Percentiles rank a stretch among this genome's conserved stretches.
These are phyloP conservation scores for Pseudogymnoascus sp. DNA, from an alignment of 2,329 filamentous ascomycete species.

Conservation along the genomic window DNA sequence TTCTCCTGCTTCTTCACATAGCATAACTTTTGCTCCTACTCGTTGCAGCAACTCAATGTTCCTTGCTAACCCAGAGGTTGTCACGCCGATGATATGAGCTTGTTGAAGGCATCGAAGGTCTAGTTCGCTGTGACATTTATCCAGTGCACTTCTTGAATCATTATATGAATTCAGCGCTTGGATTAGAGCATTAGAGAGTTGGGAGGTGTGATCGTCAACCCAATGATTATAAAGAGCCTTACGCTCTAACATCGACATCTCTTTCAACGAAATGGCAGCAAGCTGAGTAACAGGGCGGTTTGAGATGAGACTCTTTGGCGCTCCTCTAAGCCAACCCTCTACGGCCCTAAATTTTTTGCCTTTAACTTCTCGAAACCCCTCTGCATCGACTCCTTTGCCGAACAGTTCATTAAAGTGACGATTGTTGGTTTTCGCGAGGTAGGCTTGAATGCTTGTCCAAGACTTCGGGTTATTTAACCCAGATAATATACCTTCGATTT, in stretches of 20 bases:
- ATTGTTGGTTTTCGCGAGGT: slow-evolving; percentile 17
- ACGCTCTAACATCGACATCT: slow-evolving; percentile 18
- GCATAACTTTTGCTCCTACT: slow-evolving; percentile 29
- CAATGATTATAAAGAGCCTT: slow-evolving; percentile 16
- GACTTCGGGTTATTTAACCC: slow-evolving; percentile 19
- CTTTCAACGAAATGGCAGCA: slow-evolving; percentile 15
- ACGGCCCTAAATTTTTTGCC: slow-evolving; percentile 18
- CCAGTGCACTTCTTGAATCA: slow-evolving; percentile 16
- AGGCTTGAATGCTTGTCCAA: slow-evolving; percentile 17
- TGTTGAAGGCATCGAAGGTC: slow-evolving; percentile 18
- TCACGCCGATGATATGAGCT: slow-evolving; percentile 13
- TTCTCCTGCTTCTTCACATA: slow-evolving; percentile 35
- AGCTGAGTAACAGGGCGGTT: slow-evolving; percentile 18
- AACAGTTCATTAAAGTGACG: slow-evolving; percentile 18
- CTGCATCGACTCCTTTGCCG: slow-evolving; percentile 16
- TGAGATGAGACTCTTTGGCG: slow-evolving; percentile 17
- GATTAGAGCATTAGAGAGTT: slow-evolving; percentile 18
- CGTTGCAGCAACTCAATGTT: slow-evolving; percentile 35
- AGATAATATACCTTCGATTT: slow-evolving; percentile 18
- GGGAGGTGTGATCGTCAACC: slow-evolving; percentile 14
- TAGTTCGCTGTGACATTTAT: slow-evolving; percentile 20
- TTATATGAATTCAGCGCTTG: slow-evolving; percentile 18
- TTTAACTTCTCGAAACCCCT: slow-evolving; percentile 18
- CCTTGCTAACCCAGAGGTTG: slow-evolving; percentile 29
- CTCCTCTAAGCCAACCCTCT: slow-evolving; percentile 19